Evolutionary conservation across 768 basidiomycete species (phyloP), one percentile per base, ranked within the genome.

Genomic region (Leccinum uliginosum): DNA sequence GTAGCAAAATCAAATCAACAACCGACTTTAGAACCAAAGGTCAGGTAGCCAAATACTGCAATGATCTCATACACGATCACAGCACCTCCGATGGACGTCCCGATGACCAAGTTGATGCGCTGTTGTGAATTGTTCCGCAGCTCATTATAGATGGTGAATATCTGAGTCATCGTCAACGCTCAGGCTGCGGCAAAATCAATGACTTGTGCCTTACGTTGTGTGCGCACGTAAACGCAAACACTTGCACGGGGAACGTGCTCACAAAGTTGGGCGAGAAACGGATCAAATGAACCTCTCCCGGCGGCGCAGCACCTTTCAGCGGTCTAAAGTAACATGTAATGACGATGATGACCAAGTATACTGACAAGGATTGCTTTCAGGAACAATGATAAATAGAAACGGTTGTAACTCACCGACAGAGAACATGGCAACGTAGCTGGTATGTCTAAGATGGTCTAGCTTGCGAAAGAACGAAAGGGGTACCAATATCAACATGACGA

Each of bases 111-210:
- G 70, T 97, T 96, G 83, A 98, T 85, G 35, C 91, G 83, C 46
- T 73, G 64, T 69, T 97, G 95, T 2, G 85, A 83, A 68, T 96
- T 97, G 29, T 74, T 75, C 63, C 80, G 80, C 32, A 98, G 78
- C 72, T 98, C 96, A 69, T 98, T 98, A 75, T 87, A 96, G 52
- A 97, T 85, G 2, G 93, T 91, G 73, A 98, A 97, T 17, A 98
- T 74, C 91, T 98, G 62, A 12, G 38, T 30, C 26, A 32, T 23
- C 57, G 59, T 61, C 59, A 54, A 44, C 19, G 54, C 30, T 24
- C 40, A 19, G 40, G 45, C 8, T 19, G 10, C 23, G 29, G 32
- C 29, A 45, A 24, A 56, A 60, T 40, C 56, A 52, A 26, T 24
- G 19, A 55, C 40, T 12, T 34, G 24, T 9, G 27, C 27, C 85